A percentile compares a stretch with the other conserved stretches of the same genome.
phyloP scores from a whole-genome alignment of 257 asterid species.

The Gentiana macrophylla region DNA sequence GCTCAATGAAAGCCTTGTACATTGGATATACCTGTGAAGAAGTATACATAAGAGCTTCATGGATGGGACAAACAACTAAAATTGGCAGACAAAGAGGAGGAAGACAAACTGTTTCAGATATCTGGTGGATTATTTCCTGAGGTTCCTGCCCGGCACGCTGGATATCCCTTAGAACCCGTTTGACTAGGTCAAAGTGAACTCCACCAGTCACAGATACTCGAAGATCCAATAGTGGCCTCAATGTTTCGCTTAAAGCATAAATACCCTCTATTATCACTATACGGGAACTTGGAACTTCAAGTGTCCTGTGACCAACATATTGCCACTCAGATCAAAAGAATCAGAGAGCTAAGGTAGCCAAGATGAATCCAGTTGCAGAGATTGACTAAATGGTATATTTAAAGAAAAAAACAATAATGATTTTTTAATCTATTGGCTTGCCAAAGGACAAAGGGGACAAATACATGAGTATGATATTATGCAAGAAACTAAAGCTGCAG shows the following conservation, averaged over 20 bases:
- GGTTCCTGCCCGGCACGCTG: slow-evolving; percentile 98
- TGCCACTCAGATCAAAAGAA: slow-evolving; percentile 18
- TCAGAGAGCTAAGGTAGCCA: background rate
- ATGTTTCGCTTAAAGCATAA: slow-evolving; percentile 81
- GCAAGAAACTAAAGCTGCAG: too few species aligned
- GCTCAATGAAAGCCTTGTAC: slow-evolving; percentile 97
- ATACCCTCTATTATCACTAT: slow-evolving; percentile 89
- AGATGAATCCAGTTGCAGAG: background rate
- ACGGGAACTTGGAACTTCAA: slow-evolving; percentile 89
- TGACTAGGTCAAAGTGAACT: slow-evolving; percentile 96
- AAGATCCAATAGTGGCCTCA: slow-evolving; percentile 77
- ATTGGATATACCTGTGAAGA: slow-evolving; percentile 87
- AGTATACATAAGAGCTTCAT: slow-evolving; percentile 17
- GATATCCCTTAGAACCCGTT: slow-evolving; percentile 91
- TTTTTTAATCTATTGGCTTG: too few species aligned
- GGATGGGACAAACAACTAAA: slow-evolving; percentile 3
- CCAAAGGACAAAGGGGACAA: too few species aligned
- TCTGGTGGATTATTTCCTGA: slow-evolving; percentile 94
- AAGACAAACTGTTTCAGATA: slow-evolving; percentile 86
- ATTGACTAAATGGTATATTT: too few species aligned
- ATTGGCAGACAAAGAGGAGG: slow-evolving; percentile 7
- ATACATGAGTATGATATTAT: too few species aligned
- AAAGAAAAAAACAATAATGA: too few species aligned
- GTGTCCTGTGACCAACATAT: slow-evolving; percentile 47
- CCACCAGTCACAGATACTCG: slow-evolving; percentile 96